These are phyloP conservation scores for Metroxylon sagu DNA, from an alignment of 176 grass and related monocot genomes.

Conservation along the genomic window DNA sequence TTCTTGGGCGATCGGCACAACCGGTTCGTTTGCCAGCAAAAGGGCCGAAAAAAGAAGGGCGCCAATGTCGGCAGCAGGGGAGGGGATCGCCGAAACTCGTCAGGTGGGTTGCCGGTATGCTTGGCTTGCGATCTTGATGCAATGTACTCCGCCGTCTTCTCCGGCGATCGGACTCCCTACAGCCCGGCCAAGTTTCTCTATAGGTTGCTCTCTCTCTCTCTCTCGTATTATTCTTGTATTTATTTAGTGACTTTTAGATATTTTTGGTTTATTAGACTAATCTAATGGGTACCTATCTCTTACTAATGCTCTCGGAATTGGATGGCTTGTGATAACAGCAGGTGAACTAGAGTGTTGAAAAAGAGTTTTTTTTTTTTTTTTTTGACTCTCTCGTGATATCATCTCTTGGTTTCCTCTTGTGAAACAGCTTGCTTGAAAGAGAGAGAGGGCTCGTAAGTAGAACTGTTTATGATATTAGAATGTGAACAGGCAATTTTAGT, in stretches of 20 bases:
- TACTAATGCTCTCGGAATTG: no score
- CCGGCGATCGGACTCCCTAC: constrained; percentile 67
- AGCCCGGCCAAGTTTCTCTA: constrained; percentile 87
- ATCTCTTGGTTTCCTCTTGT: no score
- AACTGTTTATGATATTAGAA: no score
- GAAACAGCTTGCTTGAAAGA: no score
- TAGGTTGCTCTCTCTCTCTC: constrained; percentile 29
- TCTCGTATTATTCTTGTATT: not conserved
- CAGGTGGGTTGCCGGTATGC: constrained; percentile 24
- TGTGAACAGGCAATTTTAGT: no score
- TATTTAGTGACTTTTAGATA: not conserved
- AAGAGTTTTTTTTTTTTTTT: not conserved
- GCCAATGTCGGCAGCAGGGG: not conserved
- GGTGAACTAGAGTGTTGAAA: not conserved
- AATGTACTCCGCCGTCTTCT: constrained; percentile 84
- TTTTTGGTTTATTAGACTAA: not conserved
- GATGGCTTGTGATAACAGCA: not conserved
- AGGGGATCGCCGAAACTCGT: constrained; percentile 7
- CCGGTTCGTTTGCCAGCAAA: constrained; percentile 55
- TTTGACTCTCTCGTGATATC: not conserved
- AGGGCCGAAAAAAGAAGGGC: constrained; percentile 40
- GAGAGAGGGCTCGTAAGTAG: no score
- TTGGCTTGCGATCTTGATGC: constrained; percentile 77
- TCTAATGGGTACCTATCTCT: not conserved
- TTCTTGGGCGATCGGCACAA: constrained; percentile 92